Conservation (phyloP, 2,329 filamentous ascomycete species). For the Purpureocillium takamizusanense region DNA sequence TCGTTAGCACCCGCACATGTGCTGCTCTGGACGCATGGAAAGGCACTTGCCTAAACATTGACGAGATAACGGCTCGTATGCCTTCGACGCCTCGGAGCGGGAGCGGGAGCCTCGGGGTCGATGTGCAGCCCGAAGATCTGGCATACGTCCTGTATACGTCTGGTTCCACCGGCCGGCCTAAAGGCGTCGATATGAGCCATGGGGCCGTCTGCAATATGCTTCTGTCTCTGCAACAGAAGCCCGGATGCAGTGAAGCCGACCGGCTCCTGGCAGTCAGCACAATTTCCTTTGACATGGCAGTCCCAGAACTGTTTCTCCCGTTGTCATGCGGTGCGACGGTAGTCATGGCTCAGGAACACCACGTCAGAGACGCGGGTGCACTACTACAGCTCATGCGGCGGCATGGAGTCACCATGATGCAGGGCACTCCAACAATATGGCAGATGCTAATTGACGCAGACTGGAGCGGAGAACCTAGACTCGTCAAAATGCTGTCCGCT, state of each 20-base stretch:
- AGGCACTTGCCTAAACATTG: conserved; percentile 1
- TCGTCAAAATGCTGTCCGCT: conserved; percentile 7
- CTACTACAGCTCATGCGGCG: conserved; percentile 6
- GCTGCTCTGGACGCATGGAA: not conserved
- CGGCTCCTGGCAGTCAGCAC: conserved; percentile 9
- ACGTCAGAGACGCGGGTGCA: conserved; percentile 6
- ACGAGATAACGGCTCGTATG: too few relatives aligned
- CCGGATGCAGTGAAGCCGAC: conserved; percentile 7
- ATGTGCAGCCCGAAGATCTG: not conserved
- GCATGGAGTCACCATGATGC: conserved; percentile 9
- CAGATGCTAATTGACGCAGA: conserved; percentile 10
- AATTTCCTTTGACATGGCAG: conserved; percentile 10
- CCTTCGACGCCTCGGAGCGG: too few relatives aligned
- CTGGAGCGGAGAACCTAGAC: conserved; percentile 6
- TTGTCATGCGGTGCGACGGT: conserved; percentile 8
- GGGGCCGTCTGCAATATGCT: conserved; percentile 7
- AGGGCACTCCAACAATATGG: conserved; percentile 9
- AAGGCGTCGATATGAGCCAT: too few relatives aligned
- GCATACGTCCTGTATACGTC: too few relatives aligned
- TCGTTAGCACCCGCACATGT: conserved; percentile 1
- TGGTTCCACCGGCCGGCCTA: too few relatives aligned
- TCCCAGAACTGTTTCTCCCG: conserved; percentile 9
- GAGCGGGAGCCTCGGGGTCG: not conserved
- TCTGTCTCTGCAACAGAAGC: conserved; percentile 4
- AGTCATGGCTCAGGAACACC: conserved; percentile 6